These are phyloP conservation scores for Phialemoniopsis sp. DNA, from an alignment of 2,329 filamentous ascomycete genomes.

Conservation along the genomic window DNA sequence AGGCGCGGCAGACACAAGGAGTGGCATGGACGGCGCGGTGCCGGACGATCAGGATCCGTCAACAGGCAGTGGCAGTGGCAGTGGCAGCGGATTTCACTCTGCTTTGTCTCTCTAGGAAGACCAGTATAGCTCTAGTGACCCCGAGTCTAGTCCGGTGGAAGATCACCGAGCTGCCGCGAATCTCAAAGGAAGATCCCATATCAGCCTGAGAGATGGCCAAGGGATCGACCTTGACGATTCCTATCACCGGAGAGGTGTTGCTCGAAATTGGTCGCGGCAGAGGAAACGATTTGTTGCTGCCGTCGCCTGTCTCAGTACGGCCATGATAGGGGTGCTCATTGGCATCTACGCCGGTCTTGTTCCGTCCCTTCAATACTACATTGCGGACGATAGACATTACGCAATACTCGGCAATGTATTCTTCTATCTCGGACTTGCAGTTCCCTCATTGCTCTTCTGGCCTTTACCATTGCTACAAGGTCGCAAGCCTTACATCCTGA, in stretches of 20 bases:
- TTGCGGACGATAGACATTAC: conserved; percentile 64
- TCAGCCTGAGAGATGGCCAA: conserved; percentile 45
- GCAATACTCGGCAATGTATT: conserved; percentile 70
- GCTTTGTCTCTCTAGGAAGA: too few relatives aligned
- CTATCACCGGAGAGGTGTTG: conserved; percentile 60
- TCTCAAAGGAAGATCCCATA: conserved; percentile 46
- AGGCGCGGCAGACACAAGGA: not conserved
- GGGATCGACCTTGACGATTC: conserved; percentile 48
- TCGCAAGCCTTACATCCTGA: conserved; percentile 71
- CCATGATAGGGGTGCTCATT: conserved; percentile 64
- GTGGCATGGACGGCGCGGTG: too few relatives aligned
- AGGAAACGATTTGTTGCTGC: conserved; percentile 67
- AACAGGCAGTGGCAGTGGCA: too few relatives aligned
- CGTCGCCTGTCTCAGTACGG: conserved; percentile 69
- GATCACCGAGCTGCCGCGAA: conserved; percentile 23
- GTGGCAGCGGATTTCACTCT: not conserved
- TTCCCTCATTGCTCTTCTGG: conserved; percentile 70
- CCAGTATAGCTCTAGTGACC: too few relatives aligned
- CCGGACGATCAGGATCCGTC: not conserved
- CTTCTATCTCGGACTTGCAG: conserved; percentile 65
- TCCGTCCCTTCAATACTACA: conserved; percentile 73
- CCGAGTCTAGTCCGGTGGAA: not conserved
- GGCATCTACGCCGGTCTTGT: conserved; percentile 77
- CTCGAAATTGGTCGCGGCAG: conserved; percentile 64
- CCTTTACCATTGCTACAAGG: conserved; percentile 72